A percentile compares a stretch with the other conserved stretches of the same genome.
Conservation (phyloP, 805 yeast genomes). For the Blastobotrys mokoenaii region DNA sequence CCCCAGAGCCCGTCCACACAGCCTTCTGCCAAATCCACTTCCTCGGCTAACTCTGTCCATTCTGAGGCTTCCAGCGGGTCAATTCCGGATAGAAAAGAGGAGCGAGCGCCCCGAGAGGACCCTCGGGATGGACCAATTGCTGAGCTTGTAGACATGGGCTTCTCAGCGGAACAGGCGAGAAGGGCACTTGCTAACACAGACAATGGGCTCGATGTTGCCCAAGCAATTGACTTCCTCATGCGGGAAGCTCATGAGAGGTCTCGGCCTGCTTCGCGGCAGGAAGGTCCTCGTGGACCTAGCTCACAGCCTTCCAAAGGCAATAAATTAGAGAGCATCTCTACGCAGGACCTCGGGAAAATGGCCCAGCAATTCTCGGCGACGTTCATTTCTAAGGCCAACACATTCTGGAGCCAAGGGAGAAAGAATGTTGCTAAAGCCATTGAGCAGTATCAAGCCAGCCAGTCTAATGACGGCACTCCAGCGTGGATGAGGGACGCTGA, state of each 20-base stretch:
- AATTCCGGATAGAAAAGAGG: neutral
- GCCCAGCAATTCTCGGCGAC: conserved; percentile 50
- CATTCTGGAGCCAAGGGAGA: conserved; percentile 48
- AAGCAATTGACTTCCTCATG: conserved; percentile 62
- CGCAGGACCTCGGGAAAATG: conserved; percentile 29
- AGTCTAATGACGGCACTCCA: conserved; percentile 39
- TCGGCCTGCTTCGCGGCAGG: conserved; percentile 16
- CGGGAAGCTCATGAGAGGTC: conserved; percentile 42
- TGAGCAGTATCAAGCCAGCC: conserved; percentile 42
- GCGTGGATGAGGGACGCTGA: conserved; percentile 67
- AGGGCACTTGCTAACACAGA: conserved; percentile 47
- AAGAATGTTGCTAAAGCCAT: conserved; percentile 55
- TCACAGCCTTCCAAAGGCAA: no score
- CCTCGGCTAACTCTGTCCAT: neutral
- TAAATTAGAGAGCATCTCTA: neutral
- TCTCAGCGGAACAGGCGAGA: conserved; percentile 50
- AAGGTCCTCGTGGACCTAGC: neutral
- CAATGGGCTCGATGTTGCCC: conserved; percentile 49
- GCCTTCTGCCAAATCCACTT: neutral
- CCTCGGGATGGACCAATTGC: conserved; percentile 40
- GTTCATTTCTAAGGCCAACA: conserved; percentile 51
- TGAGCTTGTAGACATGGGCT: conserved; percentile 73
- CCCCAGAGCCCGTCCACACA: neutral
- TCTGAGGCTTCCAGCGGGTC: neutral
- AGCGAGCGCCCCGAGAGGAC: conserved; percentile 5